Evolutionary conservation across 2,329 filamentous ascomycete species (phyloP), one percentile per base, ranked within the genome.

Genomic region (Elsinoe batatas): DNA sequence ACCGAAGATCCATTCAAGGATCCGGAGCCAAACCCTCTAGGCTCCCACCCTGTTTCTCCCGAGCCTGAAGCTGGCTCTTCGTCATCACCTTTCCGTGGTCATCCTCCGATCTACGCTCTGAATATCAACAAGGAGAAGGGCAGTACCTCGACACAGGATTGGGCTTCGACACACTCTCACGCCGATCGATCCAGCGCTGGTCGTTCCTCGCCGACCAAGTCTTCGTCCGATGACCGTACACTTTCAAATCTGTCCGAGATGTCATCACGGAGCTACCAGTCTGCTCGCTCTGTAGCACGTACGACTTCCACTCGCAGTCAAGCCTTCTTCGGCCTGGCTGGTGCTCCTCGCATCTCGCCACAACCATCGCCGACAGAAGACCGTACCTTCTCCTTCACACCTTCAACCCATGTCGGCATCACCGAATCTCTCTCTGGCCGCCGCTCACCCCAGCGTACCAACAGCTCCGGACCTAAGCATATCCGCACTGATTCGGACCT

Each of bases 171-270:
- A n/a, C 36, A 55, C 2, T 55, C 54, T 18, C 17, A 36, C 37
- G 32, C 32, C 17, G 50, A 35, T 7, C 36, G 40, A 12, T 33
- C 36, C 26, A 33, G 26, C 18, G 56, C 56, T 11, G 71, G 75
- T 3, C 69, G 71, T 11, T 56, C 67, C 1, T 79, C 77, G 1
- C 74, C 77, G 0, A 72, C 75, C 2, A 78, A 76, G 58, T 55
- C 53, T 8, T 46, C 53, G 3, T 55, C 53, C 32, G 77, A 81
- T 38, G 78, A 81, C 35, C 74, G 79, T 17, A 82, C 79, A 2
- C 72, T 72, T 2, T 82, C 79, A 0, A 78, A 75, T 30, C 68
- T 82, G 3, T 81, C 78, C 55, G 79, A 81, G 11, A 68, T 68
- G 7, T 80, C 78, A 18, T 66, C 67, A 4, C 66, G 65, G 5